These are phyloP conservation scores for Pestalotiopsis sp. DNA, from an alignment of 2,329 filamentous ascomycete species.

Conservation along the genomic window DNA sequence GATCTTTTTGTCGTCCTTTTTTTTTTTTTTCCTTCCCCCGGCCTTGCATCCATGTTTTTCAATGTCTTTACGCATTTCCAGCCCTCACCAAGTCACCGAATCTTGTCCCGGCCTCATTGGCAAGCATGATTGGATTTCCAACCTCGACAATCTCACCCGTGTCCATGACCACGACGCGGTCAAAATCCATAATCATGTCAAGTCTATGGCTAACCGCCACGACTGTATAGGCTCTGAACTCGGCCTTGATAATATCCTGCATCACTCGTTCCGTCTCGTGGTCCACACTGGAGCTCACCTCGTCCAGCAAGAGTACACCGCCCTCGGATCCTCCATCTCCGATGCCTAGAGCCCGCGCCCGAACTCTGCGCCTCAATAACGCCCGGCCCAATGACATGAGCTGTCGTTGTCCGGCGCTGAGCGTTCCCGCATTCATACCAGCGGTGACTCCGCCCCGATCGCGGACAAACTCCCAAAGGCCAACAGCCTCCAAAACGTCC, in stretches of 20 bases:
- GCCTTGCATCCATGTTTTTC: not conserved
- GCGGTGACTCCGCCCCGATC: constrained; percentile 27
- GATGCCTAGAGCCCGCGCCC: constrained; percentile 20
- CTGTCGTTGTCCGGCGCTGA: constrained; percentile 51
- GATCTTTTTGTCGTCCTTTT: no score
- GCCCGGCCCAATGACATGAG: constrained; percentile 29
- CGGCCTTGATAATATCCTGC: constrained; percentile 25
- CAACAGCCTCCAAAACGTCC: constrained; percentile 24
- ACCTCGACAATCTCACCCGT: constrained; percentile 45
- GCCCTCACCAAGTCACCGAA: constrained; percentile 23
- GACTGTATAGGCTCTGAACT: constrained; percentile 49
- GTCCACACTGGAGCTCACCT: constrained; percentile 35
- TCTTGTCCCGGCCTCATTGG: constrained; percentile 18
- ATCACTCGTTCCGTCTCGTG: constrained; percentile 27
- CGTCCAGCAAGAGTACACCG: constrained; percentile 33
- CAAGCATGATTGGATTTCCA: constrained; percentile 26
- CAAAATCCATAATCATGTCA: constrained; percentile 48
- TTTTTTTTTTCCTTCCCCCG: no score
- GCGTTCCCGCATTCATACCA: constrained; percentile 41
- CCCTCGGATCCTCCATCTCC: constrained; percentile 23
- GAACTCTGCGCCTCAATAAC: constrained; percentile 25
- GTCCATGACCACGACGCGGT: constrained; percentile 51
- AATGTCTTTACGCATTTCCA: constrained; percentile 1
- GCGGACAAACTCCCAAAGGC: constrained; percentile 24
- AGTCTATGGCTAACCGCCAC: constrained; percentile 34